Evolutionary conservation across 73 alveolate genomes (phyloP).

Genomic region (Paraurostyla sp.): DNA sequence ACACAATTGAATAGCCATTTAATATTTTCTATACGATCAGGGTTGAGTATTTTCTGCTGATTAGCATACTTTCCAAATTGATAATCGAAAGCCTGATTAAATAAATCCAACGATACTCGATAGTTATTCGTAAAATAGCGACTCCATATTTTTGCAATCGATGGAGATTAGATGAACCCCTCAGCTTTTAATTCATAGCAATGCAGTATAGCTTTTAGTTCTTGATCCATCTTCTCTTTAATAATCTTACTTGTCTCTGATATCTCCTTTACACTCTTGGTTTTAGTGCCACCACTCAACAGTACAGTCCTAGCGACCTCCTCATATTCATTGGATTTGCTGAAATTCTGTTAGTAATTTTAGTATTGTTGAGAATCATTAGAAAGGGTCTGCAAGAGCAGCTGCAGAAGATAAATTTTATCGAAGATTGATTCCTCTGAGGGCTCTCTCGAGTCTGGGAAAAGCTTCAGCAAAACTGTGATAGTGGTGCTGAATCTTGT

Average conservation of each 20-base stretch:
- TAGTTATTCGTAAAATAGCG: constrained; percentile 9
- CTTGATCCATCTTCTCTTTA: constrained; percentile 58
- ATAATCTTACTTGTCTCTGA: constrained; percentile 48
- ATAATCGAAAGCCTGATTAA: constrained; percentile 35
- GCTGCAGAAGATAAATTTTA: constrained; percentile 39
- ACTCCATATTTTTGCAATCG: constrained; percentile 20
- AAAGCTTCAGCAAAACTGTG: constrained; percentile 10
- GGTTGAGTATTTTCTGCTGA: background rate
- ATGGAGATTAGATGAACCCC: constrained; percentile 48
- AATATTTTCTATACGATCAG: background rate
- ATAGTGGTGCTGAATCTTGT: constrained; percentile 11
- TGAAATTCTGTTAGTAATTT: no score
- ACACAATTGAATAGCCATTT: background rate
- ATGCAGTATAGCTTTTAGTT: background rate
- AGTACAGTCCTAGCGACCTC: constrained; percentile 11
- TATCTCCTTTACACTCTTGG: constrained; percentile 54
- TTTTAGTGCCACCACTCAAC: constrained; percentile 55
- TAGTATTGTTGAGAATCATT: no score
- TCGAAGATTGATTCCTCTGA: constrained; percentile 55
- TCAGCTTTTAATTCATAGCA: constrained; percentile 31
- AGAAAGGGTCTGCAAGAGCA: constrained; percentile 12
- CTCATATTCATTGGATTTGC: constrained; percentile 36
- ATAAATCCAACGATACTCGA: constrained; percentile 34
- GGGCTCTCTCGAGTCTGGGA: constrained; percentile 22
- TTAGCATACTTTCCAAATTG: background rate